These are phyloP conservation scores for Ligustrum vulgare DNA, from an alignment of 257 asterid species.

Conservation along the genomic window DNA sequence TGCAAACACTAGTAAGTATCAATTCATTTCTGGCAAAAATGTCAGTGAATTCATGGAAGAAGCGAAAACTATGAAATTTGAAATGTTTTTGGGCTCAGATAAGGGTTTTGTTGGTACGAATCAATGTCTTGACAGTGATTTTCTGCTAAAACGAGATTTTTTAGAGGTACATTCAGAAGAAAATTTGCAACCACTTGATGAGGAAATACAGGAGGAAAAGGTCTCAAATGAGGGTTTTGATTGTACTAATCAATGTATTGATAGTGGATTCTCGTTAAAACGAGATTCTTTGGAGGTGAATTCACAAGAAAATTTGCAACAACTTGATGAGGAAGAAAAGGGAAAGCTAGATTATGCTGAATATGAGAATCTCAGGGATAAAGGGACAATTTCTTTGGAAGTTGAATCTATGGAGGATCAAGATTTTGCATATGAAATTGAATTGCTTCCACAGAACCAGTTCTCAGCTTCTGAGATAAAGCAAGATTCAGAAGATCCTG, in stretches of 20 bases:
- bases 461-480: not conserved
- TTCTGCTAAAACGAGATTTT: not conserved
- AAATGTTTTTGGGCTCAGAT: constrained; percentile 48
- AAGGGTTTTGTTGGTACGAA: constrained; percentile 30
- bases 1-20: constrained; percentile 39
- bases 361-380: constrained; percentile 9
- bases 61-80: constrained; percentile 39
- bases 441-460: constrained; percentile 26
- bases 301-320: constrained; percentile 4
- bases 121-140: constrained; percentile 20
- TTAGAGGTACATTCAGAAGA: not conserved
- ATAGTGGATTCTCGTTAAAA: not conserved
- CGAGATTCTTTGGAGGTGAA: not conserved
- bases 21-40: constrained; percentile 38
- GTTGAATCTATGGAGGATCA: constrained; percentile 36
- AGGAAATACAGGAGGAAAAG: not conserved
- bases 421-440: constrained; percentile 49
- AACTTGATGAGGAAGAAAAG: not conserved
- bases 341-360: constrained; percentile 15
- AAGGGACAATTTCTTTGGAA: constrained; percentile 22
- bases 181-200: not conserved
- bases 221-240: constrained; percentile 36
- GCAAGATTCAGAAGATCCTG: constrained; percentile 11
- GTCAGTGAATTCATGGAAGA: constrained; percentile 46
- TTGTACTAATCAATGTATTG: constrained; percentile 31